These are phyloP conservation scores for Conticribra guillardii DNA, from an alignment of 108 stramenopile species.

Conservation along the genomic window DNA sequence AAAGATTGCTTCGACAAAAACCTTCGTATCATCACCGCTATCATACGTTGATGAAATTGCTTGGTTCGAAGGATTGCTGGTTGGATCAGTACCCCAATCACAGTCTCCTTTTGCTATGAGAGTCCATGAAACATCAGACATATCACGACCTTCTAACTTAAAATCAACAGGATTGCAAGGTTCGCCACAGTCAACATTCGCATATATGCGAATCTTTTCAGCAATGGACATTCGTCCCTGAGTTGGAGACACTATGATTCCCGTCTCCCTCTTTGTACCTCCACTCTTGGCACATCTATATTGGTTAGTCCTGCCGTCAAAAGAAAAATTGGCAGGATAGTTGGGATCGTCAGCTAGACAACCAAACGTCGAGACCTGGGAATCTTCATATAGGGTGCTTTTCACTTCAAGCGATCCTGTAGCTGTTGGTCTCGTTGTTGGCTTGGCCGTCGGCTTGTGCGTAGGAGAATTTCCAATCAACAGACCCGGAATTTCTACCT, in stretches of 20 bases:
- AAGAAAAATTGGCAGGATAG: background rate
- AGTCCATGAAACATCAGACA: background rate
- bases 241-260: background rate
- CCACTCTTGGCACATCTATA: background rate
- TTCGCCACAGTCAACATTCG: background rate
- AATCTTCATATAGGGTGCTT: background rate
- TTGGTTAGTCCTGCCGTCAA: background rate
- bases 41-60: background rate
- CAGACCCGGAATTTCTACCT: background rate
- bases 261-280: background rate
- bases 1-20: background rate
- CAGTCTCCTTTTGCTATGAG: background rate
- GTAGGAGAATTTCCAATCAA: background rate
- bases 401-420: background rate
- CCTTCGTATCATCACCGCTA: background rate
- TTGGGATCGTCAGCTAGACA: background rate
- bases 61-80: background rate
- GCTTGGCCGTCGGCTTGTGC: background rate
- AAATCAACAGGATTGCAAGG: background rate
- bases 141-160: background rate
- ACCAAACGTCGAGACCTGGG: background rate
- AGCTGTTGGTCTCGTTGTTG: background rate
- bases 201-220: background rate
- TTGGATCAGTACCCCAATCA: background rate
- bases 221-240: background rate